phyloP scores from a whole-genome alignment of 2,329 filamentous ascomycete genomes.

The Cercospora beticola region DNA sequence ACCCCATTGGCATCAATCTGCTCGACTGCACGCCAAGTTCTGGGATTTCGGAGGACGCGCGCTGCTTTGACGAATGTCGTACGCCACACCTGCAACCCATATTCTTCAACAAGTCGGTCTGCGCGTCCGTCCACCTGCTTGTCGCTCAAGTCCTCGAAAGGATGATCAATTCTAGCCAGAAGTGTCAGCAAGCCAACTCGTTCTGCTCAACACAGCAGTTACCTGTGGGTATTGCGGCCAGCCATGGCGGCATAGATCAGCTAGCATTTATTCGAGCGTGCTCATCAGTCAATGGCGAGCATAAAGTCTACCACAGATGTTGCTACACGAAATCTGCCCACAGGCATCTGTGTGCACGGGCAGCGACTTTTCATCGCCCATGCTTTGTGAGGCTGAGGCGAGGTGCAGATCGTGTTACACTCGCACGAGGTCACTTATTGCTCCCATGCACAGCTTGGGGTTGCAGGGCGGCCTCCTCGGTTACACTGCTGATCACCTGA shows the following conservation, averaged over 20 bases:
- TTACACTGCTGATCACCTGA: background rate
- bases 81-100: background rate
- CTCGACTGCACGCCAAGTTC: constrained; percentile 29
- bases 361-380: background rate
- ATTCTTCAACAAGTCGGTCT: background rate
- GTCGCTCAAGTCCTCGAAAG: background rate
- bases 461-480: constrained; percentile 1
- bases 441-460: background rate
- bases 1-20: constrained; percentile 29
- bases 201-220: background rate
- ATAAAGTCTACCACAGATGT: background rate
- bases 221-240: background rate
- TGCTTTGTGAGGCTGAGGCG: background rate
- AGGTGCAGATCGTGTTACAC: background rate
- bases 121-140: constrained; percentile 1
- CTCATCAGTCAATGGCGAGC: background rate
- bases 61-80: constrained; percentile 21
- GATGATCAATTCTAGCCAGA: constrained; percentile 3
- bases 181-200: background rate
- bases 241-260: background rate
- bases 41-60: constrained; percentile 31
- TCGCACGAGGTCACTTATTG: background rate
- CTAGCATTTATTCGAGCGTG: background rate
- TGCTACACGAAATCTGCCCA: background rate
- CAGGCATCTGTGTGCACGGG: background rate